A percentile compares a stretch with the other conserved stretches of the same genome.
These are phyloP conservation scores for Lobosporangium transversale DNA, from an alignment of 192 early-diverging fungal genomes.

Conservation along the genomic window DNA sequence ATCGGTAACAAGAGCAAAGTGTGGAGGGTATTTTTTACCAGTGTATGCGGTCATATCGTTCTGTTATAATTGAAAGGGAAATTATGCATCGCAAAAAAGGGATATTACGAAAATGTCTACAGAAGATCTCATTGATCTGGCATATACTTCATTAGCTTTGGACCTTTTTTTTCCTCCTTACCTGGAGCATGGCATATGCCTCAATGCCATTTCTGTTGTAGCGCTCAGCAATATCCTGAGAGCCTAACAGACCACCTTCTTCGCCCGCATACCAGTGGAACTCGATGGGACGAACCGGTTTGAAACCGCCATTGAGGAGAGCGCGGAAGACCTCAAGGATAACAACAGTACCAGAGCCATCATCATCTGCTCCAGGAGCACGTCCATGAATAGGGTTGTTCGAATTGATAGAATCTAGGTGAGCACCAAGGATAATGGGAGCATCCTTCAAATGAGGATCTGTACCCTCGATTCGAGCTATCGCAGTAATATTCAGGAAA, in stretches of 20 bases:
- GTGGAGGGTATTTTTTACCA: constrained; percentile 61
- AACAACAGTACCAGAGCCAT: constrained; percentile 93
- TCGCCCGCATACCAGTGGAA: constrained; percentile 97
- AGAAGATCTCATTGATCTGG: too few relatives aligned
- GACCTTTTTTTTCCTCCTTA: constrained; percentile 11
- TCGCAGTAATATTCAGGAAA: neutral
- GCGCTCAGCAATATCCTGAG: constrained; percentile 79
- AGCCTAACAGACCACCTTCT: constrained; percentile 90
- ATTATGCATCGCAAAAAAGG: too few relatives aligned
- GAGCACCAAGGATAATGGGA: constrained; percentile 86
- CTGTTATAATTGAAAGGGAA: too few relatives aligned
- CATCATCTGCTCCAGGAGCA: constrained; percentile 82
- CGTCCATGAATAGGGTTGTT: constrained; percentile 85
- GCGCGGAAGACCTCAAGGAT: constrained; percentile 88
- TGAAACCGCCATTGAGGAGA: constrained; percentile 71
- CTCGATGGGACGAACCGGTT: constrained; percentile 83
- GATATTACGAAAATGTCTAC: neutral
- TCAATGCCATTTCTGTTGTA: constrained; percentile 68
- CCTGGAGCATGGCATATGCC: constrained; percentile 84
- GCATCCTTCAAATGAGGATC: constrained; percentile 59
- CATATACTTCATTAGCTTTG: neutral
- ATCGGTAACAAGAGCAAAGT: constrained; percentile 87
- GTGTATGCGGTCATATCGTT: constrained; percentile 95
- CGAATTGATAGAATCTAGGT: constrained; percentile 91
- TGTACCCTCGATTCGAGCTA: constrained; percentile 80